These are phyloP conservation scores for Dryadomyces quercus-mongolicae DNA, from an alignment of 2,329 filamentous ascomycete species.

Conservation along the genomic window DNA sequence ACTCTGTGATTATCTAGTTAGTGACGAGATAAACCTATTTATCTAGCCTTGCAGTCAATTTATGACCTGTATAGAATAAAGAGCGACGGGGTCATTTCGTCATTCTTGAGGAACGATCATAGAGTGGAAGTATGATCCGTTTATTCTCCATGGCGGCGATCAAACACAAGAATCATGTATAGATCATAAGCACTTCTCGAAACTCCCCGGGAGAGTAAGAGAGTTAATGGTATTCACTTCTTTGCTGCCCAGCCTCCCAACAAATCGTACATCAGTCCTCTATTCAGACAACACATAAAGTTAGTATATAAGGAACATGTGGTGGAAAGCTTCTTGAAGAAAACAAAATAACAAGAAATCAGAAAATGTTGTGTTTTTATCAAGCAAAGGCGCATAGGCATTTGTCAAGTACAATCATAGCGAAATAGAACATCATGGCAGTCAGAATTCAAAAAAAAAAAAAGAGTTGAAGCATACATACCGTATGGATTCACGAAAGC, in stretches of 20 bases:
- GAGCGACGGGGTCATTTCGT: too few relatives aligned
- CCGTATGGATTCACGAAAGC: background rate
- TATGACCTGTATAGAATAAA: background rate
- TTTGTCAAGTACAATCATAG: conserved; percentile 15
- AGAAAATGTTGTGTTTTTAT: conserved; percentile 9
- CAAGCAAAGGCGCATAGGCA: conserved; percentile 7
- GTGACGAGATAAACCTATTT: background rate
- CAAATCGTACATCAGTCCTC: too few relatives aligned
- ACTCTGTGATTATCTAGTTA: background rate
- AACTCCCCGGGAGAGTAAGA: too few relatives aligned
- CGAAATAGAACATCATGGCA: conserved; percentile 13
- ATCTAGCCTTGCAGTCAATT: background rate
- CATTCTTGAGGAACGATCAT: too few relatives aligned
- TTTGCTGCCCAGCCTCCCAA: too few relatives aligned
- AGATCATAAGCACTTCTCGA: too few relatives aligned
- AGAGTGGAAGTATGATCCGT: too few relatives aligned
- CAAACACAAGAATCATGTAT: too few relatives aligned
- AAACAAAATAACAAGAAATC: conserved; percentile 5
- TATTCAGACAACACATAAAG: too few relatives aligned
- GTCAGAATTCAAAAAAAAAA: background rate
- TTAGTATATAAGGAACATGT: background rate
- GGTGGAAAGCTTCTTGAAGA: background rate
- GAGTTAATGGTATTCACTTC: too few relatives aligned
- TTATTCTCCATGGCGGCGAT: too few relatives aligned
- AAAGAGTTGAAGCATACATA: background rate